Evolutionary conservation across 2,329 filamentous ascomycete species (phyloP).

Genomic region (Tolypocladium nubicola): DNA sequence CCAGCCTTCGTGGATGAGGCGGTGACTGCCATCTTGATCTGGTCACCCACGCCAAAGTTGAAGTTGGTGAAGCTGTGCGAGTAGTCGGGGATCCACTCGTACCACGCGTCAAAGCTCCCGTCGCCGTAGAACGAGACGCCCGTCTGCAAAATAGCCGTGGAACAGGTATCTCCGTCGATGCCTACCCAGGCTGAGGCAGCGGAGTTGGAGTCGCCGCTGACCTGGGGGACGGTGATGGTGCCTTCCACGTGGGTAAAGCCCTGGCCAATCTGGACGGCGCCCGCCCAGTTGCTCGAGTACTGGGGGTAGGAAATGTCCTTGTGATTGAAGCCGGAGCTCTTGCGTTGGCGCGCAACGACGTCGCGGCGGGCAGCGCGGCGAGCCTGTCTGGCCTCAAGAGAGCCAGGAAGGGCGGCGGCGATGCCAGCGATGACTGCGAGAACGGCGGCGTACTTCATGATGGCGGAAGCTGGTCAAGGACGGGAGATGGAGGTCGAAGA

Average conservation of each 20-base stretch:
- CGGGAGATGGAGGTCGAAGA: neutral
- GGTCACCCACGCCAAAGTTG: conserved; percentile 16
- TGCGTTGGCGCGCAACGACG: neutral
- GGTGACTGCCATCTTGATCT: conserved; percentile 19
- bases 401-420: conserved; percentile 4
- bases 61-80: conserved; percentile 26
- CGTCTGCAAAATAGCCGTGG: conserved; percentile 28
- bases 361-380: neutral
- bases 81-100: conserved; percentile 34
- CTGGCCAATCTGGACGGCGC: conserved; percentile 14
- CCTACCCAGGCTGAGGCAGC: conserved; percentile 31
- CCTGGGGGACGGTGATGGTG: conserved; percentile 17
- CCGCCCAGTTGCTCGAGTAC: conserved; percentile 18
- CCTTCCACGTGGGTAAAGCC: conserved; percentile 16
- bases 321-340: conserved; percentile 7
- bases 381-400: neutral
- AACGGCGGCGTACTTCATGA: conserved; percentile 8
- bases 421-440: conserved; percentile 7
- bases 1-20: conserved; percentile 13
- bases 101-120: conserved; percentile 31
- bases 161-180: conserved; percentile 35
- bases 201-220: conserved; percentile 7
- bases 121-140: conserved; percentile 27
- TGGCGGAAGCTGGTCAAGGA: neutral
- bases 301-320: conserved; percentile 8